phyloP scores from a whole-genome alignment of 768 basidiomycete genomes.

The Phaeotremella fagi region DNA sequence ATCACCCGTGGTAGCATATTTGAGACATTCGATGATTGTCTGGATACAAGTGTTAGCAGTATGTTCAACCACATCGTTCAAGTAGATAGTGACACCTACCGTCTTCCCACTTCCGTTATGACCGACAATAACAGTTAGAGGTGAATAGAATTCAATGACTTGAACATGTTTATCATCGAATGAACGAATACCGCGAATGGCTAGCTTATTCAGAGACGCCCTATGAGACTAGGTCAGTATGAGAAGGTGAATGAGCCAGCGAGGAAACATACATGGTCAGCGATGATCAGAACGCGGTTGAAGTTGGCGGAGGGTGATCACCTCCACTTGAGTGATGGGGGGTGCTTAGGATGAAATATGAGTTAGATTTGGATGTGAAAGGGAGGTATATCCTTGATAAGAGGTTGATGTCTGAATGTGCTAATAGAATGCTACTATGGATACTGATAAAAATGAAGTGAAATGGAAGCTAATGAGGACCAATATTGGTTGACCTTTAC shows the following conservation, averaged over 20 bases:
- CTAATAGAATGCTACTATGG: too few species aligned
- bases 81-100: conserved; percentile 36
- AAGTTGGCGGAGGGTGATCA: neutral
- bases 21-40: conserved; percentile 98
- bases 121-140: conserved; percentile 96
- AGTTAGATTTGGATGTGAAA: too few species aligned
- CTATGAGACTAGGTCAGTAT: too few species aligned
- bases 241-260: too few species aligned
- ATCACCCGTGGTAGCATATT: conserved; percentile 97
- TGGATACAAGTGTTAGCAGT: conserved; percentile 19
- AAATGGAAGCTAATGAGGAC: too few species aligned
- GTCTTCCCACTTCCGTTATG: conserved; percentile 99
- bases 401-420: too few species aligned
- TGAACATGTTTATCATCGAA: conserved; percentile 93
- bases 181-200: conserved; percentile 83
- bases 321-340: conserved; percentile 2
- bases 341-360: too few species aligned
- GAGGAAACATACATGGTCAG: too few species aligned
- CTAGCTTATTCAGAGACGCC: conserved; percentile 86
- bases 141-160: conserved; percentile 93
- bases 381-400: too few species aligned
- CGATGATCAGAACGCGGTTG: too few species aligned
- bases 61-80: neutral
- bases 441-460: too few species aligned
- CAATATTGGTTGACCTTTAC: too few species aligned